Percentiles rank a stretch among this genome's conserved stretches.
Evolutionary conservation across 768 basidiomycete genomes (phyloP).

Genomic region (Amanita inopinata): DNA sequence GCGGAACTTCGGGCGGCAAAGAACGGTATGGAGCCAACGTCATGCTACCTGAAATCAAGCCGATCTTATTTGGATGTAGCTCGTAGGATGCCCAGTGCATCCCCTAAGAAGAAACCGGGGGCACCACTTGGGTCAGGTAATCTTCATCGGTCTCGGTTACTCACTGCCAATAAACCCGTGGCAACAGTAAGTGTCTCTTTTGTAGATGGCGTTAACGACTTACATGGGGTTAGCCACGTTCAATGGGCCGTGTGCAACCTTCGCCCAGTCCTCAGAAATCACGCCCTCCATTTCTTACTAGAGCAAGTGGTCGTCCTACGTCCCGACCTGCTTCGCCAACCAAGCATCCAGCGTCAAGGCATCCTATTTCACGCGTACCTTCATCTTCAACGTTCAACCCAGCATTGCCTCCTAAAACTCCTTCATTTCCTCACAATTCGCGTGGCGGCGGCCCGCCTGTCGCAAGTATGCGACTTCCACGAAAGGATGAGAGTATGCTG

Average conservation of each 20-base stretch:
- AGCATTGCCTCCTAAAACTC: constrained; percentile 45
- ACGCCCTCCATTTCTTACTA: constrained; percentile 34
- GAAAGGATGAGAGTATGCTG: constrained; percentile 69
- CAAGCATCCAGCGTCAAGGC: constrained; percentile 30
- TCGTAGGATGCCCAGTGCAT: constrained; percentile 34
- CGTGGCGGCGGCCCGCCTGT: constrained; percentile 16
- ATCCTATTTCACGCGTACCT: constrained; percentile 32
- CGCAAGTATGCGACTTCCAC: constrained; percentile 50
- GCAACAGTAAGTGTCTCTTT: constrained; percentile 22
- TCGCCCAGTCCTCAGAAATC: constrained; percentile 38
- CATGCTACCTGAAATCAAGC: neutral
- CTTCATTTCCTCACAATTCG: constrained; percentile 34
- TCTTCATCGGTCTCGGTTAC: constrained; percentile 34
- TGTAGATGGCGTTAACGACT: neutral
- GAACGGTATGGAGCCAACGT: constrained; percentile 37
- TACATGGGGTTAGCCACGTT: constrained; percentile 19
- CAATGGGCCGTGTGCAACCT: constrained; percentile 24
- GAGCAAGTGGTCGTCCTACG: constrained; percentile 22
- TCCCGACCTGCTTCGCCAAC: constrained; percentile 42
- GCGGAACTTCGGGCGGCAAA: constrained; percentile 43
- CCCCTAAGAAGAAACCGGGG: constrained; percentile 46
- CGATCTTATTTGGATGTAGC: constrained; percentile 13
- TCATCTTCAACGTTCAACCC: constrained; percentile 70
- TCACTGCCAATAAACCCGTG: constrained; percentile 33
- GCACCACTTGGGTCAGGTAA: constrained; percentile 46